A percentile compares a stretch with the other conserved stretches of the same genome.
Conservation (phyloP, 1,284 basidiomycete species). For the Afroboletus lepidellus region DNA sequence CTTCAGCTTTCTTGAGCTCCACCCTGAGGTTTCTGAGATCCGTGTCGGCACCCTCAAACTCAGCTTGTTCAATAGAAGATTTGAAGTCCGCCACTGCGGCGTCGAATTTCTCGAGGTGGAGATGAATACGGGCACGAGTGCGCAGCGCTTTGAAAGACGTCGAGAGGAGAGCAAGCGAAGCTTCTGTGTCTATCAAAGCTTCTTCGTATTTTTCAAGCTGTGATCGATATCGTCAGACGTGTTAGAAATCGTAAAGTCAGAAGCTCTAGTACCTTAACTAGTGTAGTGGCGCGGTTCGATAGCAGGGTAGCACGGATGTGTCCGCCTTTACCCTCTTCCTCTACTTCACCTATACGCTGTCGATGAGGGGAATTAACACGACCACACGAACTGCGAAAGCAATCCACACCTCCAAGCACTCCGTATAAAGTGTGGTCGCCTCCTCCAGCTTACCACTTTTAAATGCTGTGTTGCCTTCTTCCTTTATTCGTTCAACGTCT, state of each 20-base stretch:
- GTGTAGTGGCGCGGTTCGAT: slow-evolving; percentile 82
- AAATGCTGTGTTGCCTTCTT: slow-evolving; percentile 81
- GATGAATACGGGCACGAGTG: slow-evolving; percentile 77
- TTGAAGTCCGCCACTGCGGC: slow-evolving; percentile 76
- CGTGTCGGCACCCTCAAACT: slow-evolving; percentile 53
- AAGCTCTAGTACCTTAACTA: slow-evolving; percentile 57
- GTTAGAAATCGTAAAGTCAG: background rate
- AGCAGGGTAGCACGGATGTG: slow-evolving; percentile 77
- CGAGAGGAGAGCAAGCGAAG: slow-evolving; percentile 62
- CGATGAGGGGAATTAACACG: background rate
- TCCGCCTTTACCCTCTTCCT: slow-evolving; percentile 72
- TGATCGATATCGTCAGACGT: slow-evolving; percentile 10
- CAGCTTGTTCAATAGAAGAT: slow-evolving; percentile 68
- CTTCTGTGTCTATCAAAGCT: slow-evolving; percentile 70
- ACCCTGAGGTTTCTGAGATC: slow-evolving; percentile 62
- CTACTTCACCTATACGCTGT: slow-evolving; percentile 58
- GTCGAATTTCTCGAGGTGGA: slow-evolving; percentile 76
- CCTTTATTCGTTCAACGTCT: slow-evolving; percentile 79
- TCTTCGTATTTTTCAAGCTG: slow-evolving; percentile 66
- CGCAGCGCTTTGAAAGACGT: slow-evolving; percentile 83
- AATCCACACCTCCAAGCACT: slow-evolving; percentile 59
- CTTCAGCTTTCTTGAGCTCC: slow-evolving; percentile 78
- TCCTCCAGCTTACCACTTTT: slow-evolving; percentile 61
- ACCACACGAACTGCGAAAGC: background rate
- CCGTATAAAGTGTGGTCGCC: slow-evolving; percentile 68